These are phyloP conservation scores for Trametes sp. DNA, from an alignment of 1,284 basidiomycete species.

Conservation along the genomic window DNA sequence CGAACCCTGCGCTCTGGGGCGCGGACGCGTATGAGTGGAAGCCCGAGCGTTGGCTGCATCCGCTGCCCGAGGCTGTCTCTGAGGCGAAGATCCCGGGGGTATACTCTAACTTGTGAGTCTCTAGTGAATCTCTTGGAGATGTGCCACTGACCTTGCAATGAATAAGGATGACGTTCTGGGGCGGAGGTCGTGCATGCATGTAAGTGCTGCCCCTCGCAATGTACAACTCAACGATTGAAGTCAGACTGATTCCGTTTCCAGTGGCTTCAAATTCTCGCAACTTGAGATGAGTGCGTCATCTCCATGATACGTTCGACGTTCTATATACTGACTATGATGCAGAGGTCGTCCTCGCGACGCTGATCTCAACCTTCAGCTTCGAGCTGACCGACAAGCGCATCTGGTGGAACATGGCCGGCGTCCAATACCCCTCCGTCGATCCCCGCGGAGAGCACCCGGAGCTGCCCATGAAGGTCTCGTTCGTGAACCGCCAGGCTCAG, in stretches of 20 bases:
- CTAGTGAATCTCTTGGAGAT: background rate
- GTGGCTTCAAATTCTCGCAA: constrained; percentile 33
- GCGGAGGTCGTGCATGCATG: constrained; percentile 22
- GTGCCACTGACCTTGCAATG: background rate
- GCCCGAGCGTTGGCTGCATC: constrained; percentile 31
- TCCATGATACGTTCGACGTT: background rate
- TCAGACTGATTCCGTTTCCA: background rate
- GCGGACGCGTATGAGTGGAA: constrained; percentile 34
- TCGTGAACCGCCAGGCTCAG: background rate
- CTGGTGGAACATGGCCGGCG: constrained; percentile 32
- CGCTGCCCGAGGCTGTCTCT: constrained; percentile 16
- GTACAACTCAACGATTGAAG: constrained; percentile 2
- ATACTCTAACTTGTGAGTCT: constrained; percentile 31
- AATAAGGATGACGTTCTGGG: constrained; percentile 27
- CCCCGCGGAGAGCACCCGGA: background rate
- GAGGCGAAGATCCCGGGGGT: constrained; percentile 30
- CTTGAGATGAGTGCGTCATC: constrained; percentile 30
- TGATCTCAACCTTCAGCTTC: constrained; percentile 22
- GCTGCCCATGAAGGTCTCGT: constrained; percentile 17
- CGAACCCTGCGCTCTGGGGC: constrained; percentile 31
- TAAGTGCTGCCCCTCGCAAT: background rate
- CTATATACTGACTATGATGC: background rate
- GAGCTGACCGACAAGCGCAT: constrained; percentile 30
- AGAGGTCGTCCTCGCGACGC: constrained; percentile 22
- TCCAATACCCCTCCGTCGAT: constrained; percentile 30